phyloP scores from a whole-genome alignment of 306 rosid genomes.

The Prunus mira region DNA sequence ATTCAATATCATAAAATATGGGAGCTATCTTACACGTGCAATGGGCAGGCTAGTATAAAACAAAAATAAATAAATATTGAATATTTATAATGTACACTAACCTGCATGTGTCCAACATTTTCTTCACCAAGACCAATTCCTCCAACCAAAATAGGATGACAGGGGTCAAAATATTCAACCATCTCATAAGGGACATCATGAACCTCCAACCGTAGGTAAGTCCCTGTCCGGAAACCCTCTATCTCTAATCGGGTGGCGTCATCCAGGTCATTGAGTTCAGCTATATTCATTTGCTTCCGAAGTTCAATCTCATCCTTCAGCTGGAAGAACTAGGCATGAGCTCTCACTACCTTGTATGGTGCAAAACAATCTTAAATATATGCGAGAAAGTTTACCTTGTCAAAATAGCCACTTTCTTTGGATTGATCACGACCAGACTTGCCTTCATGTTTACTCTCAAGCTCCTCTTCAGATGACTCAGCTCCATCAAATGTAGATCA shows the following conservation, averaged over 20 bases:
- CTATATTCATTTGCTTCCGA: slow-evolving; percentile 75
- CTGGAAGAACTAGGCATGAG: slow-evolving; percentile 42
- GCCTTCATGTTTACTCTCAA: slow-evolving; percentile 35
- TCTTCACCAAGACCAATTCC: slow-evolving; percentile 92
- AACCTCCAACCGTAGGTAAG: slow-evolving; percentile 85
- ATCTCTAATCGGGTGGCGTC: slow-evolving; percentile 71
- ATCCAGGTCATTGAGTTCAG: slow-evolving; percentile 85
- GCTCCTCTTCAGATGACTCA: slow-evolving; percentile 58
- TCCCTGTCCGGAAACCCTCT: slow-evolving; percentile 84
- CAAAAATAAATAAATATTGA: neutral
- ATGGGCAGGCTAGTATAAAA: neutral
- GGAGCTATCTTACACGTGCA: neutral
- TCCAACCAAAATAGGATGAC: slow-evolving; percentile 88
- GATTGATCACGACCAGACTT: slow-evolving; percentile 42
- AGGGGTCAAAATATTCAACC: slow-evolving; percentile 82
- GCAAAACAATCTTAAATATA: slow-evolving; percentile 3
- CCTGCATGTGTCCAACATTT: slow-evolving; percentile 95
- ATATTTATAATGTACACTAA: slow-evolving; percentile 13
- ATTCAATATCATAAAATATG: neutral
- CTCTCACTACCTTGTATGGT: slow-evolving; percentile 8
- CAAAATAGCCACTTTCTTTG: slow-evolving; percentile 63
- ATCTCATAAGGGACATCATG: slow-evolving; percentile 81
- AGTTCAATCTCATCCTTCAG: slow-evolving; percentile 81
- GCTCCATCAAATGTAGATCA: slow-evolving; percentile 50
- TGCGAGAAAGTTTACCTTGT: slow-evolving; percentile 55